Conservation (phyloP, 768 basidiomycete species). For the Russula ochroleuca region DNA sequence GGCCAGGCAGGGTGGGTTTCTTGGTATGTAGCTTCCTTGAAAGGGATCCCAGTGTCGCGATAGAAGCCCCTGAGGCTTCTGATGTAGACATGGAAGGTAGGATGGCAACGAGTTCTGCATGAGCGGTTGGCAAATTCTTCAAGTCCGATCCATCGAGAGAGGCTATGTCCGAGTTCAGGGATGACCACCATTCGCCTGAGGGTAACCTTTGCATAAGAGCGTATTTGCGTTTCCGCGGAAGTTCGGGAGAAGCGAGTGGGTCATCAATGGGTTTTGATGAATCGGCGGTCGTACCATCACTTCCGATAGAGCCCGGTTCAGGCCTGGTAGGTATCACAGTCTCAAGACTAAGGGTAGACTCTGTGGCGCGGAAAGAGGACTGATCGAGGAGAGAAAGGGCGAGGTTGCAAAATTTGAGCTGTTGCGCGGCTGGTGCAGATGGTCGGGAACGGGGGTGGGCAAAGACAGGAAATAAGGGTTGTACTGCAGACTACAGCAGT, state of each 20-base stretch:
- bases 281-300: conserved; percentile 30
- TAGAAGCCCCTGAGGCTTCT: conserved; percentile 28
- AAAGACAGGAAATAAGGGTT: conserved; percentile 63
- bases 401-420: conserved; percentile 69
- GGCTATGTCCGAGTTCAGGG: conserved; percentile 48
- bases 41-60: conserved; percentile 57
- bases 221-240: conserved; percentile 46
- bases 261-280: conserved; percentile 33
- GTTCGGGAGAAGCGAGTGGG: conserved; percentile 29
- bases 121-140: conserved; percentile 53
- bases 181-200: conserved; percentile 74
- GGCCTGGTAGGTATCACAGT: conserved; percentile 38
- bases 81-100: conserved; percentile 53
- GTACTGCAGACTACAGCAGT: conserved; percentile 51
- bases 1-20: conserved; percentile 42
- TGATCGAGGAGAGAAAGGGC: conserved; percentile 70
- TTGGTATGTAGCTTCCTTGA: conserved; percentile 40
- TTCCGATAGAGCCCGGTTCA: conserved; percentile 24
- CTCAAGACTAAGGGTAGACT: conserved; percentile 45
- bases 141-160: conserved; percentile 40
- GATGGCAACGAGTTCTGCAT: conserved; percentile 73
- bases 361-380: conserved; percentile 48
- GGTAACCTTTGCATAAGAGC: conserved; percentile 80
- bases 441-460: conserved; percentile 60
- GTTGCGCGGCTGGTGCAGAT: conserved; percentile 61